Percentiles rank a stretch among this genome's conserved stretches.
phyloP scores from a whole-genome alignment of 148 eudicot species.

The Amaranthus palmeri region DNA sequence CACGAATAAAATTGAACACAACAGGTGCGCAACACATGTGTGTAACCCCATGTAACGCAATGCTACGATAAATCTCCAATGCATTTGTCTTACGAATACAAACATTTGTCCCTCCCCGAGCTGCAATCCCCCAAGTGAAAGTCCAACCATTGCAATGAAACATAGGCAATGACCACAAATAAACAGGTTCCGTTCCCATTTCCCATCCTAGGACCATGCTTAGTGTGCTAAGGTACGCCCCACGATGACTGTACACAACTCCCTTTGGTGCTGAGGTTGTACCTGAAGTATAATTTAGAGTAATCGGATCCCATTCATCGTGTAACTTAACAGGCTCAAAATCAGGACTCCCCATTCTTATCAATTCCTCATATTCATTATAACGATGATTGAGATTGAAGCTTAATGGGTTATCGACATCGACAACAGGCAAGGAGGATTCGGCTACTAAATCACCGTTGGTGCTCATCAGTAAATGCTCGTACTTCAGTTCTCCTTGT shows the following conservation, averaged over 20 bases:
- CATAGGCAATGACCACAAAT: slow-evolving; percentile 86
- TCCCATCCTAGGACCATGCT: slow-evolving; percentile 72
- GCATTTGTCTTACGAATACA: slow-evolving; percentile 70
- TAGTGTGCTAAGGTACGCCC: slow-evolving; percentile 69
- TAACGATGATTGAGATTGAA: background rate
- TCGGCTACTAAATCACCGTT: background rate
- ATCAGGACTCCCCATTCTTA: slow-evolving; percentile 35
- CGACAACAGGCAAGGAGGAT: background rate
- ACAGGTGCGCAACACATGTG: slow-evolving; percentile 85
- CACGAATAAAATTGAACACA: slow-evolving; percentile 58
- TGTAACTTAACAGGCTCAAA: slow-evolving; percentile 24
- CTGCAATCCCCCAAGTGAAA: slow-evolving; percentile 88
- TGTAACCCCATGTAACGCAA: slow-evolving; percentile 49
- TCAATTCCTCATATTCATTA: slow-evolving; percentile 55
- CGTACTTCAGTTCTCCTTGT: no score
- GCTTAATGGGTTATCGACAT: slow-evolving; percentile 1
- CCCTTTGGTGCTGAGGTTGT: slow-evolving; percentile 80
- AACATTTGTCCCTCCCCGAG: slow-evolving; percentile 86
- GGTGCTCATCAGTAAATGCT: background rate
- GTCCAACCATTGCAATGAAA: slow-evolving; percentile 97
- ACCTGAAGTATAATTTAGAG: slow-evolving; percentile 78
- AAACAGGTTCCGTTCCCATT: slow-evolving; percentile 69
- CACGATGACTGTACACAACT: slow-evolving; percentile 77
- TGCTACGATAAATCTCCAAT: slow-evolving; percentile 42
- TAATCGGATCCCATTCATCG: slow-evolving; percentile 78